Conservation (phyloP, 768 basidiomycete species). For the Mrakia gelida region DNA sequence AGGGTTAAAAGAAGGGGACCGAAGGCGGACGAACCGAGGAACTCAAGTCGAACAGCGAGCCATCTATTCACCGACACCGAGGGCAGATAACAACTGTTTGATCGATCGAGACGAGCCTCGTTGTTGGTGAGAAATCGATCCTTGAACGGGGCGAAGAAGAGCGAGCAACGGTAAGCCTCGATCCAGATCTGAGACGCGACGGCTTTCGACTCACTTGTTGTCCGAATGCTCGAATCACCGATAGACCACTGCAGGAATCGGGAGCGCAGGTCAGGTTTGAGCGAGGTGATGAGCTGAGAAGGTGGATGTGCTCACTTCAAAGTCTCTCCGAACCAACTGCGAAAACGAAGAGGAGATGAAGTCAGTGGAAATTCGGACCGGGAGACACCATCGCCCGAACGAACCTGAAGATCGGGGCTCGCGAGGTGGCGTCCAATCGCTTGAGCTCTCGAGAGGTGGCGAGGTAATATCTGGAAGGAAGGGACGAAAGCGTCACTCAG, state of each 20-base stretch:
- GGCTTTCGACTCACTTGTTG: conserved; percentile 37
- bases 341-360: not conserved
- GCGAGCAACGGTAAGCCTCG: not conserved
- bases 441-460: conserved; percentile 46
- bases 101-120: conserved; percentile 66
- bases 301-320: not conserved
- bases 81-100: conserved; percentile 70
- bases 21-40: conserved; percentile 65
- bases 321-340: conserved; percentile 49
- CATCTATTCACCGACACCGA: conserved; percentile 57
- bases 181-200: too few relatives aligned
- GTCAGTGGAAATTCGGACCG: not conserved
- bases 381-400: not conserved
- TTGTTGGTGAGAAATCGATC: conserved; percentile 43
- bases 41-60: conserved; percentile 78
- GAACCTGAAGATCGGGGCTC: conserved; percentile 71
- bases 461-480: conserved; percentile 24
- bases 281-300: not conserved
- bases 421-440: conserved; percentile 56
- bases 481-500: not conserved
- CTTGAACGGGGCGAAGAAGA: not conserved
- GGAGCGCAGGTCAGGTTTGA: not conserved
- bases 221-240: conserved; percentile 42
- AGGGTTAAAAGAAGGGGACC: conserved; percentile 54
- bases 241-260: conserved; percentile 34